Base-by-base conservation (phyloP, 352 stramenopile species). In the Phytophthora tubulina region DNA sequence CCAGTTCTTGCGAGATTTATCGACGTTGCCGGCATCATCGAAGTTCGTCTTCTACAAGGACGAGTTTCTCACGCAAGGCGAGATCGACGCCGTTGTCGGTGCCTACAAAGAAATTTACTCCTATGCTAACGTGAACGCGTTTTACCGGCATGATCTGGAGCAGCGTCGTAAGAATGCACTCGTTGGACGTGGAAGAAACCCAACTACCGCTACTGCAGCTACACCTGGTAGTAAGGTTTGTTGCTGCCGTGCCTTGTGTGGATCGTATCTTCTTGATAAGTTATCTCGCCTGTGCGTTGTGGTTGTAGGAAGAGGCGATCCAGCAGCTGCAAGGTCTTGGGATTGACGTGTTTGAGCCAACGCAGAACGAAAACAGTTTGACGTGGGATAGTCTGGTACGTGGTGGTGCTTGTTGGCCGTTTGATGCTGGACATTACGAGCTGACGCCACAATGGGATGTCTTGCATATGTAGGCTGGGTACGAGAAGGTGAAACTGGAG, bases 1-100 rank as follows among this genome's bases (percentile, higher is more conserved):
- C 49, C 89, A 95, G 58, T 95, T 94, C 55, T 56, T 94, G 58
- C 82, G 84, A 6, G 85, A 91, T 60, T 70, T 74, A 30, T 79
- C 76, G 11, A 70, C 68, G 15, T 72, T 80, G 65, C 73, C 80
- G 58, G 79, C 78, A 21, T 58, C 60, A 8, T 71, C 74, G 32
- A 84, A 82, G 54, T 96, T 96, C 56, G 82, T 96, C 30, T 93
- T 95, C 35, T 96, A 93, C 72, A 96, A 95, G 64, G 89, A 96
- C 54, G 85, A 95, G n/a, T 88, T 75, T 30, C 50, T 96, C 13
- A 92, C 85, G 15, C 67, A 84, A 54, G 63, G 53, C 30, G 89
- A 96, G 64, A 80, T 95, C 31, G 76, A 92, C 45, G 89, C 89
- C 10, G 73, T 96, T 52, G 86, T 95, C n/a, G 77, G 70, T 15